Evolutionary conservation across 257 asterid genomes (phyloP).

Genomic region (Solanum pennellii): DNA sequence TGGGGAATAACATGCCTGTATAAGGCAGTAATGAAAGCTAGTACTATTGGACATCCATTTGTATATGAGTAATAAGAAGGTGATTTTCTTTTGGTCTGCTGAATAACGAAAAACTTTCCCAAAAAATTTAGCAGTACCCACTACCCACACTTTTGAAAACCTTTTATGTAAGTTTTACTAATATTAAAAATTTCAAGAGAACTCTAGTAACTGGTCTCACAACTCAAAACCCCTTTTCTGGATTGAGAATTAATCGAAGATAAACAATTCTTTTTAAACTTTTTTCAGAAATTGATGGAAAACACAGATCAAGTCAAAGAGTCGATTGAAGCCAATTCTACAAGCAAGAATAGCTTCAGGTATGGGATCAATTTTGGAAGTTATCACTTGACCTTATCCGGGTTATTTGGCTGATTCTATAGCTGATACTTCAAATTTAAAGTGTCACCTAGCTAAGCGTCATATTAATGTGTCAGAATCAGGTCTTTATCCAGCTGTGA

Average conservation of each 20-base stretch:
- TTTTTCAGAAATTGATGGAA: neutral
- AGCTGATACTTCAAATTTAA: neutral
- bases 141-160: too few species aligned
- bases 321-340: neutral
- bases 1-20: too few species aligned
- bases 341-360: neutral
- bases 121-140: too few species aligned
- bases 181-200: too few species aligned
- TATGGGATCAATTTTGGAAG: neutral
- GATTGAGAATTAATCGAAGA: neutral
- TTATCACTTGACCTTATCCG: neutral
- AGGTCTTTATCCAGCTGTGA: neutral
- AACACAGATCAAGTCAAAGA: neutral
- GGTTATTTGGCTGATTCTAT: neutral
- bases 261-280: neutral
- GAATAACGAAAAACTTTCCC: too few species aligned
- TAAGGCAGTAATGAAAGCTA: too few species aligned
- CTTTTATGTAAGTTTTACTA: too few species aligned
- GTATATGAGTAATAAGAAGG: too few species aligned
- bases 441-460: neutral
- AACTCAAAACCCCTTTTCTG: neutral
- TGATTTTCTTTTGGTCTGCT: too few species aligned
- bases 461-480: neutral
- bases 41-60: too few species aligned
- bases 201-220: neutral